Evolutionary conservation across 257 asterid species (phyloP).

Genomic region (Przewalskia tangutica): DNA sequence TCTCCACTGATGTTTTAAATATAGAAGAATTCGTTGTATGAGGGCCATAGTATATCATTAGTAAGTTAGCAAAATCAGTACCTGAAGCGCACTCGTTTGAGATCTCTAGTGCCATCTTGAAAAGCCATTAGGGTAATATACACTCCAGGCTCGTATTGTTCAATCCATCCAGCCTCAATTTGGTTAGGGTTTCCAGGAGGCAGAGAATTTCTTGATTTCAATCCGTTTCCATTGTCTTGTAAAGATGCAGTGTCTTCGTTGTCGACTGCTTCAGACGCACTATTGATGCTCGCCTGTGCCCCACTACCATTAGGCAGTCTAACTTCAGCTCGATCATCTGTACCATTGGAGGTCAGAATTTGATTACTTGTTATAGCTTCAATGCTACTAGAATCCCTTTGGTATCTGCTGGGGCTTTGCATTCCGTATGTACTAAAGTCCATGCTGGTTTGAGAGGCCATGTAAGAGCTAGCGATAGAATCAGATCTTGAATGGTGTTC

Average conservation of each 20-base stretch:
- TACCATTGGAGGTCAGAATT: slow-evolving; percentile 26
- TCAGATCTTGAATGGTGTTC: slow-evolving; percentile 45
- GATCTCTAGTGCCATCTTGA: slow-evolving; percentile 90
- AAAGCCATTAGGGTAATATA: slow-evolving; percentile 83
- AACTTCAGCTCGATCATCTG: slow-evolving; percentile 27
- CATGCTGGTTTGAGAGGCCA: slow-evolving; percentile 30
- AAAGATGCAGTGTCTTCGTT: slow-evolving; percentile 25
- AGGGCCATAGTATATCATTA: neutral
- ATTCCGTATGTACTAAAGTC: slow-evolving; percentile 30
- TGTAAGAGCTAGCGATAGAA: slow-evolving; percentile 21
- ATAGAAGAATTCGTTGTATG: neutral
- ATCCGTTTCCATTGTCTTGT: slow-evolving; percentile 37
- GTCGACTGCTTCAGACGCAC: slow-evolving; percentile 36
- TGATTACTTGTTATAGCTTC: slow-evolving; percentile 26
- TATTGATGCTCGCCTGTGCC: slow-evolving; percentile 29
- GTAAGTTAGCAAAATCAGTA: slow-evolving; percentile 7
- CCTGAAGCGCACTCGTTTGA: slow-evolving; percentile 98
- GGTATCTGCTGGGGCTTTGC: slow-evolving; percentile 13
- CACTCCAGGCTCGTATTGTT: slow-evolving; percentile 88
- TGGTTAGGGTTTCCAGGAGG: slow-evolving; percentile 47
- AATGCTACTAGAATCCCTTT: slow-evolving; percentile 20
- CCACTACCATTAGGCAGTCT: slow-evolving; percentile 44
- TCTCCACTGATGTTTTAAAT: neutral
- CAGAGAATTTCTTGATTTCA: slow-evolving; percentile 35
- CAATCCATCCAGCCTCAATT: slow-evolving; percentile 88